These are phyloP conservation scores for Clarireedia hainanense DNA, from an alignment of 2,329 filamentous ascomycete species.

Conservation along the genomic window DNA sequence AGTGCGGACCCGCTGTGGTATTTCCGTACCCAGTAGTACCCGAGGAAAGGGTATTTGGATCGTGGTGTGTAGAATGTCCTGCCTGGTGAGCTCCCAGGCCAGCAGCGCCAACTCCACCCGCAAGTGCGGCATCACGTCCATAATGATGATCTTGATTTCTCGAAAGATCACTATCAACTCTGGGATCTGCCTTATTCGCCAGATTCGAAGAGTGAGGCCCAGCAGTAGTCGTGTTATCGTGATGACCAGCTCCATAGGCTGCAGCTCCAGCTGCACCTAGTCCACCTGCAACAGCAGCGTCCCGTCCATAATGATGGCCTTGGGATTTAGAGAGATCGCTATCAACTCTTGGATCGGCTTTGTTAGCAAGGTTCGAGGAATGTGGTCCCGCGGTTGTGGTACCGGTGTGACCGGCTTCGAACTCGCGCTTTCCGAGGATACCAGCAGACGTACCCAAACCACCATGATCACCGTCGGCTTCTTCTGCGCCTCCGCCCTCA, in stretches of 20 bases:
- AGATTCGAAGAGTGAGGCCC: conserved; percentile 31
- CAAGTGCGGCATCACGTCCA: conserved; percentile 11
- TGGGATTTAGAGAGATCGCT: conserved; percentile 10
- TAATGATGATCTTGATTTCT: conserved; percentile 14
- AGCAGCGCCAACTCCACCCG: conserved; percentile 9
- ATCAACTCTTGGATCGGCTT: conserved; percentile 33
- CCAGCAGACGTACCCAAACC: conserved; percentile 11
- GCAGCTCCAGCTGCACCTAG: conserved; percentile 3
- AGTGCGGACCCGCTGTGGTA: conserved; percentile 29
- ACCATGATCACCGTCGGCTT: conserved; percentile 19
- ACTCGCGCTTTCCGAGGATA: conserved; percentile 3
- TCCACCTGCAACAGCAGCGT: conserved; percentile 11
- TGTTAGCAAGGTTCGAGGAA: conserved; percentile 32
- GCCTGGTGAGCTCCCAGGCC: background rate
- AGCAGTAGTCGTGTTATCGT: conserved; percentile 18
- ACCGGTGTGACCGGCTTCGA: conserved; percentile 9
- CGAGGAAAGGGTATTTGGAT: too few species aligned
- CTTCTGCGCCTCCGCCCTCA: conserved; percentile 23
- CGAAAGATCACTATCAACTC: conserved; percentile 25
- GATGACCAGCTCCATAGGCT: conserved; percentile 12
- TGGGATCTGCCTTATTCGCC: conserved; percentile 34
- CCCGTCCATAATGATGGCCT: conserved; percentile 14
- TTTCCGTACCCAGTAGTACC: background rate
- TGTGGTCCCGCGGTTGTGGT: conserved; percentile 29
- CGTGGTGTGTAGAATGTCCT: too few species aligned